A percentile compares a stretch with the other conserved stretches of the same genome.
Evolutionary conservation across 345 rosid genomes (phyloP).

Genomic region (Streptanthus diversifolius): DNA sequence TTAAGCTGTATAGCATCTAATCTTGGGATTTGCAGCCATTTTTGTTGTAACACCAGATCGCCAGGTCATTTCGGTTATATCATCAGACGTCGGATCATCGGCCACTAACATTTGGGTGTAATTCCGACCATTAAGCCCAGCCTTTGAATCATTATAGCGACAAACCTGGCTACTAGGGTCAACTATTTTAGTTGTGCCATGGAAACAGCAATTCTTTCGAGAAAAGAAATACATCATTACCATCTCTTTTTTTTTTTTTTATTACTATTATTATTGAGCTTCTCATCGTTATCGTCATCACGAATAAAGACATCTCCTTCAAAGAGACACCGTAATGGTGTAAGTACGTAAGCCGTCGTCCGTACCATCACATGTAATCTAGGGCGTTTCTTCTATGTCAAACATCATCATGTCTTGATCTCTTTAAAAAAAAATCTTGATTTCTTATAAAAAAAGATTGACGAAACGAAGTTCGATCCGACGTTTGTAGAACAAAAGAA

Average conservation of each 20-base stretch:
- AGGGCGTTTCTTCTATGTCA: constrained; percentile 6
- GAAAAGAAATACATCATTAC: not conserved
- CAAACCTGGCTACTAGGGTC: not conserved
- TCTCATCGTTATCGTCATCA: too few relatives aligned
- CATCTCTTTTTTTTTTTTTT: too few relatives aligned
- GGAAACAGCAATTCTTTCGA: not conserved
- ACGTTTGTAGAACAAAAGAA: not conserved
- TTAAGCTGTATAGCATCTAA: too few relatives aligned
- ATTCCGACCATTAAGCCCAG: too few relatives aligned
- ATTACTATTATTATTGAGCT: not conserved
- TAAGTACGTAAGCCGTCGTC: constrained; percentile 6
- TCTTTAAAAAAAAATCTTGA: not conserved
- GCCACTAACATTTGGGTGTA: too few relatives aligned
- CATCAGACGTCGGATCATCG: too few relatives aligned
- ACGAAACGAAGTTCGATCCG: not conserved
- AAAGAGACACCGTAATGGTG: constrained; percentile 9
- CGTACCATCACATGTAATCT: constrained; percentile 5
- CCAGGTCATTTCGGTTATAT: too few relatives aligned
- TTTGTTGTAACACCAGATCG: too few relatives aligned
- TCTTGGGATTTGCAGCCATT: too few relatives aligned
- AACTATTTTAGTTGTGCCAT: not conserved
- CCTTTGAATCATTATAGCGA: too few relatives aligned
- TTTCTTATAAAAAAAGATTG: too few relatives aligned
- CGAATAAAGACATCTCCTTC: not conserved
- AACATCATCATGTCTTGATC: not conserved